Base-by-base conservation (phyloP, 148 eudicot genomes). In the Rhododendron henanense region DNA sequence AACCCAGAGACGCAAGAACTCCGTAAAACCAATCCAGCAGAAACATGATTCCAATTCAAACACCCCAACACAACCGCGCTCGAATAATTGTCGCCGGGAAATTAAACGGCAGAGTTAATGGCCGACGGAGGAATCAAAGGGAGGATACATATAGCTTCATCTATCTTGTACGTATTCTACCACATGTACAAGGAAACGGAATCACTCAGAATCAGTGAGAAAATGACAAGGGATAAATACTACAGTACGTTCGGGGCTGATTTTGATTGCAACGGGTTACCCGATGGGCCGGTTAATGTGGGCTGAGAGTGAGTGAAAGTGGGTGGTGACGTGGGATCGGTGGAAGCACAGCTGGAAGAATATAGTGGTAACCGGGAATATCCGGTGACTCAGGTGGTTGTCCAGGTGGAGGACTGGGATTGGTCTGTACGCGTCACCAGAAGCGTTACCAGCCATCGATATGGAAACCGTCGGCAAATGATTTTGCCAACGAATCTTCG, bases 11-110 rank as follows among this genome's bases (percentile, higher is more conserved):
- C 15, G 92, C 90, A 15, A 90, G 83, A 16, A 92, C 79, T 15
- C 93, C 93, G 47, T 91, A 91, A 75, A 91, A 91, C 92, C 93
- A 91, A 87, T 91, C 93, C 16, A 88, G 25, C 85, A 91, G 76
- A 85, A 90, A 90, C 93, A 91, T 55, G 14, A 18, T 55, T 11
- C 7, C 37, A 1, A 25, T 65, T 65, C 33, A 65, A 10, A n/a
- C 69, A 61, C 69, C 69, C 11, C 3, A 21, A 61, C 69, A 61
- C 69, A 23, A 61, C 6, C 25, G 25, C 69, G 10, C 28, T 7
- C 25, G 9, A 41, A 41, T 41, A 61, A 61, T 23, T 61, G 10
- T n/a, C 69, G 69, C n/a, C 69, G 69, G 25, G 9, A 25, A 65
- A 65, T 31, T 7, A 71, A 10, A 67, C 74, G 28, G 57, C 57